Conservation (phyloP, 345 rosid species). For the Euphorbia pulcherrima region DNA sequence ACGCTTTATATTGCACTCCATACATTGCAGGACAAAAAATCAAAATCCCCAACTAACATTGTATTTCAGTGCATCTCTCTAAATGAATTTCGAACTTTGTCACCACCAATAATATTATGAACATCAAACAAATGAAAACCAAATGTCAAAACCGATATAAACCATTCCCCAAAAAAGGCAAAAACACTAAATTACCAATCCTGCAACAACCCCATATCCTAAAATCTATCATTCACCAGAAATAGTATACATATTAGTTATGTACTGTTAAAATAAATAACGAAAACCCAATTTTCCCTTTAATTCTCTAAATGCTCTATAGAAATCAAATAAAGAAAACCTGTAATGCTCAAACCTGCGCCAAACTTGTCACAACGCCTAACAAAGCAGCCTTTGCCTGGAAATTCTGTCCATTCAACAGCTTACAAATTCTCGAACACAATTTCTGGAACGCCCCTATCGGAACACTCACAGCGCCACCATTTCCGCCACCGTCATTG, state of each 20-base stretch:
- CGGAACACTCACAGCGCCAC: constrained; percentile 36
- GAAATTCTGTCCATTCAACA: constrained; percentile 75
- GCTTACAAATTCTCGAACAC: constrained; percentile 85
- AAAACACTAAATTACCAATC: constrained; percentile 6
- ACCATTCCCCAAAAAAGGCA: neutral
- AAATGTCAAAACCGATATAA: neutral
- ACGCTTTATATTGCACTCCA: neutral
- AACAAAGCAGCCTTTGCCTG: constrained; percentile 75
- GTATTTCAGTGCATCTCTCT: neutral
- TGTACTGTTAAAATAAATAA: neutral
- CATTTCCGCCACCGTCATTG: constrained; percentile 7
- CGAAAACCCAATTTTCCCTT: neutral
- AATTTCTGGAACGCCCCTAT: constrained; percentile 67
- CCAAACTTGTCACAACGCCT: constrained; percentile 69
- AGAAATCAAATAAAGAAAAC: neutral
- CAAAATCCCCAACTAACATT: constrained; percentile 7
- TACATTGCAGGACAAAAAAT: neutral
- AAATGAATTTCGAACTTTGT: neutral
- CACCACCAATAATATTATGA: neutral
- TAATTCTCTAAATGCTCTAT: neutral
- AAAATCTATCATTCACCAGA: constrained; percentile 8
- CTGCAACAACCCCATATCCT: neutral
- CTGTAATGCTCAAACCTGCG: constrained; percentile 54
- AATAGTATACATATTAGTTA: constrained; percentile 11
- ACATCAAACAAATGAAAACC: neutral